A percentile compares a stretch with the other conserved stretches of the same genome.
phyloP scores from a whole-genome alignment of 2,329 filamentous ascomycete genomes.

The Tolypocladium ophioglossoides region DNA sequence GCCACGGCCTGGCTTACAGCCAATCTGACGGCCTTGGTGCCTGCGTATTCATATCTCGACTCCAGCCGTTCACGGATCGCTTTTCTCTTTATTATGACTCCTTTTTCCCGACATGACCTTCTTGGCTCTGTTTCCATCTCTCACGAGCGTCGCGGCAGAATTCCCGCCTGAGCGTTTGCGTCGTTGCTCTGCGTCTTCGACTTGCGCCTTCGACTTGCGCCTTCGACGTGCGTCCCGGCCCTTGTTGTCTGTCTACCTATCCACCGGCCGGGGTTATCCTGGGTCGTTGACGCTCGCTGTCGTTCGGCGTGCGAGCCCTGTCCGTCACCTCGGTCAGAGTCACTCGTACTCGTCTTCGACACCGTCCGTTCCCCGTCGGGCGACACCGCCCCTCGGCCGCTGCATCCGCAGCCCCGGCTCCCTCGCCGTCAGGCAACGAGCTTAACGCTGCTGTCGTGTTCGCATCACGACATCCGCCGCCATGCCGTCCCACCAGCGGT shows the following conservation, averaged over 20 bases:
- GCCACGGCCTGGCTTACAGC: background rate
- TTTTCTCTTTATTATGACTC: background rate
- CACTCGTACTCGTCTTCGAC: background rate
- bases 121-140: background rate
- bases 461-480: background rate
- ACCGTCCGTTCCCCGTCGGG: background rate
- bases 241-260: too few species aligned
- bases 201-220: too few species aligned
- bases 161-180: background rate
- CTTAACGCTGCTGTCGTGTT: background rate
- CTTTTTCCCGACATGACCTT: background rate
- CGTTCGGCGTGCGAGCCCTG: background rate
- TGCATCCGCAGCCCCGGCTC: background rate
- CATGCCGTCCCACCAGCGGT: slow-evolving; percentile 8
- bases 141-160: background rate
- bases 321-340: background rate
- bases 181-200: too few species aligned
- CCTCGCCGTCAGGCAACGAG: background rate
- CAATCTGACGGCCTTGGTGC: background rate
- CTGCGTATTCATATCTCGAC: background rate
- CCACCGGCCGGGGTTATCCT: background rate
- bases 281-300: background rate
- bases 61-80: background rate
- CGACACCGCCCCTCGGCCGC: background rate
- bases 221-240: background rate